These are phyloP conservation scores for Lachnellula cervina DNA, from an alignment of 2,329 filamentous ascomycete genomes.

Conservation along the genomic window DNA sequence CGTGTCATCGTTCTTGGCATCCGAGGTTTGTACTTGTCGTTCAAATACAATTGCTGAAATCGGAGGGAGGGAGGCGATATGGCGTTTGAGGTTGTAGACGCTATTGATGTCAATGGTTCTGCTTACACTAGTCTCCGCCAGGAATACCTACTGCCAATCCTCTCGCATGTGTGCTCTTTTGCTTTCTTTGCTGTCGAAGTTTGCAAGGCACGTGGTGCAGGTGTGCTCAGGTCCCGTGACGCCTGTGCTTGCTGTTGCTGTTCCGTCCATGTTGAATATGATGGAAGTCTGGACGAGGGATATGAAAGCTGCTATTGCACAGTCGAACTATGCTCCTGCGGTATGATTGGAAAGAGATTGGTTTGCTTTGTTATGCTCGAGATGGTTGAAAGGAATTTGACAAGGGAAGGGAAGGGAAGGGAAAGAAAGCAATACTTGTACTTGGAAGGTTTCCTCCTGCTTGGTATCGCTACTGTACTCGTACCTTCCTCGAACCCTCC, in stretches of 20 bases:
- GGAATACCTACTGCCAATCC: constrained; percentile 7
- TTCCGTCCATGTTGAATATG: not conserved
- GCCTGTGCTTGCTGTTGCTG: not conserved
- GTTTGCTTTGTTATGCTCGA: too few species aligned
- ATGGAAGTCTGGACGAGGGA: not conserved
- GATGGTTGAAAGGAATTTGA: too few species aligned
- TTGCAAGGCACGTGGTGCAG: constrained; percentile 5
- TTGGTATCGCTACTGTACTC: too few species aligned
- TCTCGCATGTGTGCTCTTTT: constrained; percentile 9
- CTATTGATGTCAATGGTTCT: constrained; percentile 3
- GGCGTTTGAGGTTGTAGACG: constrained; percentile 20
- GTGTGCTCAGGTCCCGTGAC: not conserved
- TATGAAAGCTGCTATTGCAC: not conserved
- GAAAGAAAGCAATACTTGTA: not conserved
- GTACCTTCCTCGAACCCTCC: not conserved
- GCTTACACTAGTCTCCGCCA: not conserved
- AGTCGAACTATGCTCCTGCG: too few species aligned
- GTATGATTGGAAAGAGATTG: too few species aligned
- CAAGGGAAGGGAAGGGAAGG: not conserved
- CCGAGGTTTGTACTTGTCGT: constrained; percentile 5
- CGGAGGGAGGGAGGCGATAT: constrained; percentile 14
- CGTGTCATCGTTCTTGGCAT: not conserved
- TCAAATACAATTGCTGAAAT: constrained; percentile 12
- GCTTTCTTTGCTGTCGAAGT: constrained; percentile 2
- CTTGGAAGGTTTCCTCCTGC: not conserved